Evolutionary conservation across 2,329 filamentous ascomycete species (phyloP).

Genomic region (Colletotrichum acutatum): DNA sequence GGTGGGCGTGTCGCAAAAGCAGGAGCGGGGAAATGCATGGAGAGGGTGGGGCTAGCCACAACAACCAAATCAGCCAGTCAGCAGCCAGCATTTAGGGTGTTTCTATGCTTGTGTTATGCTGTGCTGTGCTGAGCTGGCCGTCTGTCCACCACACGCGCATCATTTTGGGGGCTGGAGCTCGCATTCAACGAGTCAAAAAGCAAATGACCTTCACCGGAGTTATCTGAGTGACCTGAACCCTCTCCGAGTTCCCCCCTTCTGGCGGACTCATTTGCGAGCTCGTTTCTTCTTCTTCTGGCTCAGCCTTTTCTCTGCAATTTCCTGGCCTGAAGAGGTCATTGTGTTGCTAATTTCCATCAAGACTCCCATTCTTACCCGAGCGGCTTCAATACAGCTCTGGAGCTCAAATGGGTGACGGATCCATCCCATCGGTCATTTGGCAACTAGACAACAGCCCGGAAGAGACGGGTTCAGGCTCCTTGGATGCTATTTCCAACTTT

Average conservation of each 20-base stretch:
- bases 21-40: slow-evolving; percentile 31
- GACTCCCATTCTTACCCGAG: neutral
- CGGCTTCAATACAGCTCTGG: neutral
- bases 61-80: slow-evolving; percentile 1
- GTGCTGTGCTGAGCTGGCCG: slow-evolving; percentile 25
- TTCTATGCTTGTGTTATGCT: slow-evolving; percentile 10
- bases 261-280: slow-evolving; percentile 1
- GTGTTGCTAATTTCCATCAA: slow-evolving; percentile 3
- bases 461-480: neutral
- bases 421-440: neutral
- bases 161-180: neutral
- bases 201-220: slow-evolving; percentile 26
- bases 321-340: slow-evolving; percentile 14
- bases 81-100: slow-evolving; percentile 3
- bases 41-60: slow-evolving; percentile 16
- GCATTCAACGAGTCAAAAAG: slow-evolving; percentile 2
- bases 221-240: slow-evolving; percentile 20
- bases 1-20: slow-evolving; percentile 21
- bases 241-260: neutral
- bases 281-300: slow-evolving; percentile 11
- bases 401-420: neutral
- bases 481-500: neutral
- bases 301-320: slow-evolving; percentile 8
- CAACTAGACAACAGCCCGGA: neutral
- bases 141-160: neutral